Conservation (phyloP, 768 basidiomycete species). For the Mycena galericulata region DNA sequence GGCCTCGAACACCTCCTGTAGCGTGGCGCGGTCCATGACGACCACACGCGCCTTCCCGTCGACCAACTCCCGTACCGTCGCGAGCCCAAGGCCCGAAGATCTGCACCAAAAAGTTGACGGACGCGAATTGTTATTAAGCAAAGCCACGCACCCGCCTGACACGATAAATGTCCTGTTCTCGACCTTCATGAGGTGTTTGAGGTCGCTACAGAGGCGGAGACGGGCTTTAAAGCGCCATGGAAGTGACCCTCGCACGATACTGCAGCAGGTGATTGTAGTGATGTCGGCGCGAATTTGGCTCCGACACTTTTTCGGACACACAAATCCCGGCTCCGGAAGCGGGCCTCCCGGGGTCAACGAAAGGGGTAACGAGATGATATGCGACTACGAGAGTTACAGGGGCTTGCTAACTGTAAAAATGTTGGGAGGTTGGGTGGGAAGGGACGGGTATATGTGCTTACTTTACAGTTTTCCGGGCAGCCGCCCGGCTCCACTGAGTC, state of each 20-base stretch:
- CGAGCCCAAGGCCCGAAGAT: slow-evolving; percentile 52
- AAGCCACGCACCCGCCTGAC: slow-evolving; percentile 51
- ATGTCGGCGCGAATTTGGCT: slow-evolving; percentile 28
- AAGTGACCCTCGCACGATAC: slow-evolving; percentile 2
- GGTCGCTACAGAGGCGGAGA: slow-evolving; percentile 1
- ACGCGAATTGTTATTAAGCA: neutral
- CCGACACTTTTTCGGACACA: slow-evolving; percentile 29
- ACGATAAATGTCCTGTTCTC: slow-evolving; percentile 50
- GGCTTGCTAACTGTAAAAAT: slow-evolving; percentile 5
- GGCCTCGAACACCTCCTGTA: slow-evolving; percentile 16
- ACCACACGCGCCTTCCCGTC: slow-evolving; percentile 43
- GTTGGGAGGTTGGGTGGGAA: neutral
- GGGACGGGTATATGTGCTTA: neutral
- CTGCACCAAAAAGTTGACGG: slow-evolving; percentile 29
- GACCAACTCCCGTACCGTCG: slow-evolving; percentile 45
- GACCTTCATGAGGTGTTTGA: slow-evolving; percentile 45
- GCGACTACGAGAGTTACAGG: slow-evolving; percentile 4
- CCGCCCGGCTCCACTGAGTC: slow-evolving; percentile 54
- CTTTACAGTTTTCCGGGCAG: slow-evolving; percentile 32
- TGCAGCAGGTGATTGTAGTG: slow-evolving; percentile 29
- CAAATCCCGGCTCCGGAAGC: slow-evolving; percentile 14
- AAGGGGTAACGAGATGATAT: slow-evolving; percentile 14
- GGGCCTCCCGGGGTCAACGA: neutral
- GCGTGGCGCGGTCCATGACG: slow-evolving; percentile 47
- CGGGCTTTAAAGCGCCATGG: slow-evolving; percentile 22